Evolutionary conservation across 2,329 filamentous ascomycete species (phyloP).

Genomic region (Onygenales sp.): DNA sequence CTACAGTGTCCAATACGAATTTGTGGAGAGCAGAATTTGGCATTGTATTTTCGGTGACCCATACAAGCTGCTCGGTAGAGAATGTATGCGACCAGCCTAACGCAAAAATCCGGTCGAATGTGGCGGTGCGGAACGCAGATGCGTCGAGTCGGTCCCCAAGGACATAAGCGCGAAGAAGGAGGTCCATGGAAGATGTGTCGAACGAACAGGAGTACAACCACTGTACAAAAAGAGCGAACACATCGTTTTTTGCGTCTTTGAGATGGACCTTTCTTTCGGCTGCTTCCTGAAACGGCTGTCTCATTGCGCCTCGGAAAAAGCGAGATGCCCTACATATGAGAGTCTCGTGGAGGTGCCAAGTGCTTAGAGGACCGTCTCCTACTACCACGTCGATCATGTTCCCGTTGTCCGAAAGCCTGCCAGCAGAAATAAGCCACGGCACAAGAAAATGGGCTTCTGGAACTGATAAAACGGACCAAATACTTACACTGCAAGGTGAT

Average conservation of each 20-base stretch:
- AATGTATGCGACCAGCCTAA: not conserved
- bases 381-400: slow-evolving; percentile 8
- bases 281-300: slow-evolving; percentile 4
- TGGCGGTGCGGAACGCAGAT: not conserved
- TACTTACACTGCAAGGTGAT: slow-evolving; percentile 6
- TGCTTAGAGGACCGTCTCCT: not conserved
- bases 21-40: slow-evolving; percentile 2
- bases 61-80: slow-evolving; percentile 5
- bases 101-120: slow-evolving; percentile 5
- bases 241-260: slow-evolving; percentile 3
- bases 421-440: not conserved
- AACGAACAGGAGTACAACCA: slow-evolving; percentile 9
- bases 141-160: slow-evolving; percentile 7
- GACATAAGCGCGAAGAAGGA: slow-evolving; percentile 4
- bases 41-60: slow-evolving; percentile 4
- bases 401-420: slow-evolving; percentile 2
- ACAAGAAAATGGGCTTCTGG: not conserved
- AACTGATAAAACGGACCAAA: not conserved
- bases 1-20: slow-evolving; percentile 8
- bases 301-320: slow-evolving; percentile 3
- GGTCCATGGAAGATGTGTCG: not conserved
- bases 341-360: slow-evolving; percentile 6
- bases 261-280: slow-evolving; percentile 4
- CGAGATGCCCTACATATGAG: slow-evolving; percentile 4
- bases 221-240: slow-evolving; percentile 9